Evolutionary conservation across 805 yeast species (phyloP), one percentile per base, ranked within the genome.

Genomic region (Metschnikowia anglica): DNA sequence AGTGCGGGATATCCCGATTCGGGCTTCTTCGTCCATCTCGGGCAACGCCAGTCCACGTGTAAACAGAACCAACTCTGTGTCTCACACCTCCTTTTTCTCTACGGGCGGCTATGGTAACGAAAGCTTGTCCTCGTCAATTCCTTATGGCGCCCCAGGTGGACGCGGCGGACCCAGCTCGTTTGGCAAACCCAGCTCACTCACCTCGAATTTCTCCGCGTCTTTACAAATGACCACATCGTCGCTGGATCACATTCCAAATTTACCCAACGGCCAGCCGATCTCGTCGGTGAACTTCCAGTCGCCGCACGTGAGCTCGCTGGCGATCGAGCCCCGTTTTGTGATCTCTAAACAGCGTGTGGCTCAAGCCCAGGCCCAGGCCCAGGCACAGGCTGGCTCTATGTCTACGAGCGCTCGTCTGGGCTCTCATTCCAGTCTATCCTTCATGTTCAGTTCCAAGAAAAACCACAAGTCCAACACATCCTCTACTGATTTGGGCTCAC

Each of bases 261-360:
- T 77, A 35, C 68, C 80, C 8, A 77, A 79, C 54, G 84, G 83
- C 16, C 81, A 77, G 51, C 66, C 77, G 6, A 79, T 79, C 43
- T 69, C 71, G 18, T 81, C 88, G 10, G 83, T 80, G 43, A 79
- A 81, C 46, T 79, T 85, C 43, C 81, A 80, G 41, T 83, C 90
- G 0, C 93, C 93, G 3, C 77, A 74, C 39, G 85, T 85, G 5
- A 51, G 52, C 41, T 61, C 78, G 5, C 65, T 79, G 15, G 74
- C 80, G 24, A 81, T 89, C n/a, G 97, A 88, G 58, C 85, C 95
- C 12, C 73, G 96, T 32, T 88, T 89, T 58, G 80, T 89, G 37
- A 84, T 89, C 29, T 85, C 95, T 9, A 80, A 87, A 55, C 93
- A 84, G 47, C 77, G 85, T 41, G 79, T 82, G 18, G 81, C 74